Evolutionary conservation across 1,284 basidiomycete genomes (phyloP).

Genomic region (Sphagnurus paluster): DNA sequence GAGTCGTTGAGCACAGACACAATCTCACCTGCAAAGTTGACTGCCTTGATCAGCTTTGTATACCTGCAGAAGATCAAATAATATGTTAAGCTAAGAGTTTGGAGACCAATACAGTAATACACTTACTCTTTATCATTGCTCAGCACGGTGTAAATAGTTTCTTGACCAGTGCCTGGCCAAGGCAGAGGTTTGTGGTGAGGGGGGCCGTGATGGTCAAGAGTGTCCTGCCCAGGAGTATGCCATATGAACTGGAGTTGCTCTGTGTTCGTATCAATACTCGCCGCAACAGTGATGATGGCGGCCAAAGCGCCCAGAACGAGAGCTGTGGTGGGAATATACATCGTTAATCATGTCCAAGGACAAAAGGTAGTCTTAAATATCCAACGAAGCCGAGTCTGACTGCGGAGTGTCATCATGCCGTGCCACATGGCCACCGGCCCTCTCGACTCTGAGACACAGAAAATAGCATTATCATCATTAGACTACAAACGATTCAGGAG

Average conservation of each 20-base stretch:
- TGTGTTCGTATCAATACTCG: not conserved
- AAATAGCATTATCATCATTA: not conserved
- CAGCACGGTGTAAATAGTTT: conserved; percentile 16
- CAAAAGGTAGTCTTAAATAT: not conserved
- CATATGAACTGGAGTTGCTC: not conserved
- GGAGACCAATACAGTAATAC: not conserved
- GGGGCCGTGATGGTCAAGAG: not conserved
- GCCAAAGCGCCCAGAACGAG: conserved; percentile 4
- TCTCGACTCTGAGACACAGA: not conserved
- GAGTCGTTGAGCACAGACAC: conserved; percentile 17
- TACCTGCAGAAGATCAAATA: conserved; percentile 9
- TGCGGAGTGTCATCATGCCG: conserved; percentile 1
- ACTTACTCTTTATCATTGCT: conserved; percentile 13
- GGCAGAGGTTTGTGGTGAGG: conserved; percentile 6
- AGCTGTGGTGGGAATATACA: conserved; percentile 8
- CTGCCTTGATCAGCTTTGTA: conserved; percentile 16
- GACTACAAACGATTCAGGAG: conserved; percentile 1
- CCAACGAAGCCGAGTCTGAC: not conserved
- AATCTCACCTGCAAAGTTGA: conserved; percentile 16
- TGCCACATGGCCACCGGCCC: no score
- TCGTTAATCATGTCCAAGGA: not conserved
- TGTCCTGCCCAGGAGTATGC: not conserved
- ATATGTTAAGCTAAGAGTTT: no score
- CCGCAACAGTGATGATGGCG: not conserved
- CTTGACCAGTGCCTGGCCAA: conserved; percentile 5